These are phyloP conservation scores for Lolium multiflorum DNA, from an alignment of 176 grass and related monocot genomes.

Conservation along the genomic window DNA sequence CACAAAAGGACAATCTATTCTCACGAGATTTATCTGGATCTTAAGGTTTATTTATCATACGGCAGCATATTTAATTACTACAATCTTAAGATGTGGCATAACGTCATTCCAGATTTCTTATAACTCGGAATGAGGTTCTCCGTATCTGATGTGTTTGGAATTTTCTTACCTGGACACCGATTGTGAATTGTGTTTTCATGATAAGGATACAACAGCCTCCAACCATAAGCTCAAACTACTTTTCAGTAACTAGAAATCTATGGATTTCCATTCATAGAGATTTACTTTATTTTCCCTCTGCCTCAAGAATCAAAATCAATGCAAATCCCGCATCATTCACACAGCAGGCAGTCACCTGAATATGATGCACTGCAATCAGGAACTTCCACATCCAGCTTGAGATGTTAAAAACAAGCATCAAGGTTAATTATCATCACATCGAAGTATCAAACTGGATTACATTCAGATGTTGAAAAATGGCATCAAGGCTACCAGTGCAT, in stretches of 20 bases:
- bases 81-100: neutral
- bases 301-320: conserved; percentile 1
- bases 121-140: neutral
- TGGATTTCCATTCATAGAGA: neutral
- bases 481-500: no score
- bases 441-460: neutral
- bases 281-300: neutral
- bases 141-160: neutral
- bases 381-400: neutral
- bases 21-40: neutral
- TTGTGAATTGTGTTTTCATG: neutral
- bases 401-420: neutral
- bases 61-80: neutral
- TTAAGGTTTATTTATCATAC: neutral
- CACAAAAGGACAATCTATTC: neutral
- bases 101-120: no score
- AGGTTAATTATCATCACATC: neutral
- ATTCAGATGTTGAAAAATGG: no score
- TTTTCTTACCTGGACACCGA: neutral
- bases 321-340: neutral
- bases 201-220: neutral
- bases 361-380: neutral
- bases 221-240: neutral
- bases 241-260: no score
- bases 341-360: neutral